Conservation (phyloP, 345 rosid species). For the Toxicodendron radicans region DNA sequence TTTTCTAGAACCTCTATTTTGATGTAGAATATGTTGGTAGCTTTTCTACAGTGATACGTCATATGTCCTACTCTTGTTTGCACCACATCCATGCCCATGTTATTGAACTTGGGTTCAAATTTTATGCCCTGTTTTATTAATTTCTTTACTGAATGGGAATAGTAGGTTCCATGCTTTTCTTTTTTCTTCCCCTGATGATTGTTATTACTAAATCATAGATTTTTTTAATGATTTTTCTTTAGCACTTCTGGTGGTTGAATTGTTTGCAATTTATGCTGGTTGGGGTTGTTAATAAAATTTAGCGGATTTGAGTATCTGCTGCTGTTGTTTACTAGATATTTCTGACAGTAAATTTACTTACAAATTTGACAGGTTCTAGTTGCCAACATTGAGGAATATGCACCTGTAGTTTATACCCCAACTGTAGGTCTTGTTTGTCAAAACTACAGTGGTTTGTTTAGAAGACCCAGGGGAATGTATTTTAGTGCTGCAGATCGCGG, state of each 20-base stretch:
- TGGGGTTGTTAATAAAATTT: neutral
- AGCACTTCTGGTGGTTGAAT: neutral
- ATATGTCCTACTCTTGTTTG: neutral
- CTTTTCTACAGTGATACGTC: neutral
- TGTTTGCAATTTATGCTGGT: neutral
- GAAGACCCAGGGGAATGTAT: constrained; percentile 99
- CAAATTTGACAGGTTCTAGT: constrained; percentile 67
- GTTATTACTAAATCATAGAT: neutral
- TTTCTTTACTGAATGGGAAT: too few relatives aligned
- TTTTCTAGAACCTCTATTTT: neutral
- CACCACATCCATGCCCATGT: neutral
- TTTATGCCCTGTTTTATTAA: too few relatives aligned
- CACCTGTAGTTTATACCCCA: constrained; percentile 95
- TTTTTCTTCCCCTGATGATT: neutral
- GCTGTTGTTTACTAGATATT: neutral
- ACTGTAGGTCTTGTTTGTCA: constrained; percentile 98
- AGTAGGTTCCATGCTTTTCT: too few relatives aligned
- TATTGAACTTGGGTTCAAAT: too few relatives aligned
- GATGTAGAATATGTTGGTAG: too few relatives aligned
- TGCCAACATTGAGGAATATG: constrained; percentile 91
- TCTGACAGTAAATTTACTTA: constrained; percentile 7
- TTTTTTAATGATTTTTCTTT: neutral
- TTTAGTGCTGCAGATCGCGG: constrained; percentile 94
- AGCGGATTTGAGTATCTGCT: neutral
- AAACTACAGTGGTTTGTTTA: constrained; percentile 89